These are phyloP conservation scores for Phytophthora chlamydospora DNA, from an alignment of 352 stramenopile species.

Conservation along the genomic window DNA sequence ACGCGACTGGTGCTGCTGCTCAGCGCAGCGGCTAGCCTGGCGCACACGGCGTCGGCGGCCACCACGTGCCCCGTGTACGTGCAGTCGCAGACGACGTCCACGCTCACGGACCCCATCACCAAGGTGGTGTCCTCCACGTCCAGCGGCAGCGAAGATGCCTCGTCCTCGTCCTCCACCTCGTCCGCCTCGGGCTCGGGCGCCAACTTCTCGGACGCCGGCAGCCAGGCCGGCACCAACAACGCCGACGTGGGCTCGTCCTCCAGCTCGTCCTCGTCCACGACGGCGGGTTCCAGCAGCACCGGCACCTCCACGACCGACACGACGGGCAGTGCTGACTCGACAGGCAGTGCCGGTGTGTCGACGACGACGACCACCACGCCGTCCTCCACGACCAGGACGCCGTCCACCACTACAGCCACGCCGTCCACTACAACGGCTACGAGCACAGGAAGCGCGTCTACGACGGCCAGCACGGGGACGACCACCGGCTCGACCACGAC, in stretches of 20 bases:
- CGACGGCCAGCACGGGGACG: conserved; percentile 31
- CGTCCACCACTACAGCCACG: conserved; percentile 18
- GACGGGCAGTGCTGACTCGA: conserved; percentile 19
- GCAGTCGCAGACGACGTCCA: conserved; percentile 63
- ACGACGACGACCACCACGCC: conserved; percentile 32
- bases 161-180: conserved; percentile 18
- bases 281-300: conserved; percentile 24
- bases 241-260: conserved; percentile 31
- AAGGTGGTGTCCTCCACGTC: conserved; percentile 42
- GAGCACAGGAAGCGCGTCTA: conserved; percentile 21
- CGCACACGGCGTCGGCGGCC: conserved; percentile 27
- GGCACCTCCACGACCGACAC: conserved; percentile 28
- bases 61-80: conserved; percentile 70
- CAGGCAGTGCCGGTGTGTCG: conserved; percentile 22
- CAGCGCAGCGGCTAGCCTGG: conserved; percentile 33
- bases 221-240: conserved; percentile 13
- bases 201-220: conserved; percentile 27
- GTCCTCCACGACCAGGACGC: conserved; percentile 31
- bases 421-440: conserved; percentile 13
- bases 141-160: conserved; percentile 29
- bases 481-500: conserved; percentile 17
- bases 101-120: conserved; percentile 62
- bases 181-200: conserved; percentile 18
- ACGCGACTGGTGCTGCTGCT: conserved; percentile 35
- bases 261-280: conserved; percentile 16